These are phyloP conservation scores for Flaveria trinervia DNA, from an alignment of 129 eudicot species.

Conservation along the genomic window DNA sequence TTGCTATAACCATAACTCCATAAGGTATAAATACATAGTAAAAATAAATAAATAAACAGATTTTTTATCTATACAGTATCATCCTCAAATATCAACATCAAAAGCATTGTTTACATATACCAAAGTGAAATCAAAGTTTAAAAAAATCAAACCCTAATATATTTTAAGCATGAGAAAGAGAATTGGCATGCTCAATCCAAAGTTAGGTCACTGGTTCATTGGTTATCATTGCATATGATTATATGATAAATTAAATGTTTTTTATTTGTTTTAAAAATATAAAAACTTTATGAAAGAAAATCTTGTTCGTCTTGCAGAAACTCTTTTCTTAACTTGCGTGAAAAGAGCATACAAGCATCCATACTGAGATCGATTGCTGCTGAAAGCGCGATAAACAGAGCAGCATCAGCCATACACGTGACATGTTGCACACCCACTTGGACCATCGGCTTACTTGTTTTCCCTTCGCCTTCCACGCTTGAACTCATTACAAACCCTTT, in stretches of 20 bases:
- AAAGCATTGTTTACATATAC: conserved; percentile 23
- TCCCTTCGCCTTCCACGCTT: conserved; percentile 83
- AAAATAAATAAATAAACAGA: conserved; percentile 22
- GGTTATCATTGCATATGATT: conserved; percentile 54
- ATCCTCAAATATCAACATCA: conserved; percentile 26
- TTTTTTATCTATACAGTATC: conserved; percentile 31
- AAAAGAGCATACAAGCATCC: conserved; percentile 88
- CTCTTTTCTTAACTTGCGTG: conserved; percentile 75
- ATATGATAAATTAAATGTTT: too few species aligned
- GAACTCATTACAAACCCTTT: conserved; percentile 90
- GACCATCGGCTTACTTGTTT: conserved; percentile 71
- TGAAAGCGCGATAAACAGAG: conserved; percentile 78
- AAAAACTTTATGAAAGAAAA: conserved; percentile 34
- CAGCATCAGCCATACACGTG: conserved; percentile 92
- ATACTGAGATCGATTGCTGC: conserved; percentile 95
- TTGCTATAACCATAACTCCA: conserved; percentile 10
- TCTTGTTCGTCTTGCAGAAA: conserved; percentile 69
- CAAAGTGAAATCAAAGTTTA: conserved; percentile 9
- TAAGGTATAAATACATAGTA: conserved; percentile 15
- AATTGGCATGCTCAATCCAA: conserved; percentile 60
- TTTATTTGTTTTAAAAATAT: not conserved
- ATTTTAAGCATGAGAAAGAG: conserved; percentile 29
- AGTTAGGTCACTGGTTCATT: conserved; percentile 29
- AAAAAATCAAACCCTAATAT: conserved; percentile 18
- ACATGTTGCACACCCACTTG: conserved; percentile 85